Base-by-base conservation (phyloP, 345 rosid genomes). In the Heritiera fomes region DNA sequence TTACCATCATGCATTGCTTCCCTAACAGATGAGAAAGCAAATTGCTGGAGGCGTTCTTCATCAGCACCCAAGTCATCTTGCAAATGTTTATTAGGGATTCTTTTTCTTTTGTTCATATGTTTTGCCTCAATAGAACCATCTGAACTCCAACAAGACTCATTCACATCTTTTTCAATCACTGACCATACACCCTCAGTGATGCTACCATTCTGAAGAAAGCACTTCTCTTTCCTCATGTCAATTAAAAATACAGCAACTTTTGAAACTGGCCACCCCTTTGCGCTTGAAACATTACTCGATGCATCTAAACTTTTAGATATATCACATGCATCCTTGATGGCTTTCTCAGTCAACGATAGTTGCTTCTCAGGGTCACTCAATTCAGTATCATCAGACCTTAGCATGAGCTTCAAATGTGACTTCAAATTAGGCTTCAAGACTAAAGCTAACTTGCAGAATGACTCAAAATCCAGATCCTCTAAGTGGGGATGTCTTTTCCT, bases 171-270 rank as follows among this genome's bases (percentile, higher is more conserved):
- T 73, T 92, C 99, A 87, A 95, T 82, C 77, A 92, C 55, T 2
- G 97, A 89, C 96, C 97, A 92, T 62, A 92, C 88, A 75, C 97
- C 97, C 67, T 83, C 77, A 11, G 94, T 87, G 60, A 88, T 68
- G 41, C 78, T 76, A 82, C 90, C 85, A 67, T 83, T 82, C 60
- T 79, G 87, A 83, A 92, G 80, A 78, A 77, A 82, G 79, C 96
- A 93, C 40, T 72, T 86, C 78, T 83, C 85, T 84, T 82, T 91
- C 76, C 53, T 81, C 0, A 82, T 83, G 53, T 95, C 97, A 79
- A 92, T 83, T 74, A 95, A 73, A 77, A 95, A 60, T 79, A 93
- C 87, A 0, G 89, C 83, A 70, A 93, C 86, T 84, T 86, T 88
- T 18, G 83, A 87, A 76, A 92, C 78, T 15, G 92, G 89, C 88